Conservation (phyloP, 2,329 filamentous ascomycete species). For the Aureobasidium zeae region DNA sequence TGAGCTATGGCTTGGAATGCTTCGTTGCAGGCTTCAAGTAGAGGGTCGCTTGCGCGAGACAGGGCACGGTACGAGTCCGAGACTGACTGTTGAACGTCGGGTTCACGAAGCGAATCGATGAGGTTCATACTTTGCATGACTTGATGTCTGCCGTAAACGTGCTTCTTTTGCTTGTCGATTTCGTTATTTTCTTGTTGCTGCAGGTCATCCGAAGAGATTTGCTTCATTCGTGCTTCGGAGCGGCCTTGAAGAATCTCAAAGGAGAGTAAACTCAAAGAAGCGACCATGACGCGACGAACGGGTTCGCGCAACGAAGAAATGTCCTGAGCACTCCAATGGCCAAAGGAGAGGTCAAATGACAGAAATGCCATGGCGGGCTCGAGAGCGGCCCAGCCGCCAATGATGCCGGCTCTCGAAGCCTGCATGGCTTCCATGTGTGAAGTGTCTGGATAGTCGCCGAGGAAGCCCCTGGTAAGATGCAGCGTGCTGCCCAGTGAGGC, state of each 20-base stretch:
- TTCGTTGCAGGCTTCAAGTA: constrained; percentile 3
- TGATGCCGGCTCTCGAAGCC: constrained; percentile 4
- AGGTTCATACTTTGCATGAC: constrained; percentile 15
- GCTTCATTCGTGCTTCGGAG: not conserved
- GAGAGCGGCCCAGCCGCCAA: constrained; percentile 12
- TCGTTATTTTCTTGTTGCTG: not conserved
- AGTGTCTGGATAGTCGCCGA: constrained; percentile 1
- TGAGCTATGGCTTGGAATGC: constrained; percentile 3
- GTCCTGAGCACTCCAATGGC: constrained; percentile 39
- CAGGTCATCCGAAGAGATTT: not conserved
- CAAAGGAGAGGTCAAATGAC: constrained; percentile 39
- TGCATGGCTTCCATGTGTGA: constrained; percentile 9
- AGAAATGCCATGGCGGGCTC: constrained; percentile 30
- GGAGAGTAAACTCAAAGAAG: constrained; percentile 8
- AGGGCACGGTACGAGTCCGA: constrained; percentile 11
- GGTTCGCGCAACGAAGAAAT: constrained; percentile 32
- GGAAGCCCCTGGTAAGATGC: constrained; percentile 2
- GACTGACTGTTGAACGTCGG: constrained; percentile 7
- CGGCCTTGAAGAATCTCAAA: constrained; percentile 11
- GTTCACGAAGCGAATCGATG: not conserved
- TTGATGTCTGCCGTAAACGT: constrained; percentile 10
- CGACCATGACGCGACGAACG: constrained; percentile 30
- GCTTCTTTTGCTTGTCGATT: not conserved
- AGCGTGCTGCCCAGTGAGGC: constrained; percentile 1
- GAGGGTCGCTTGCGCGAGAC: constrained; percentile 5